phyloP scores from a whole-genome alignment of 164 flowering plant species.

The Litsea cubeba region DNA sequence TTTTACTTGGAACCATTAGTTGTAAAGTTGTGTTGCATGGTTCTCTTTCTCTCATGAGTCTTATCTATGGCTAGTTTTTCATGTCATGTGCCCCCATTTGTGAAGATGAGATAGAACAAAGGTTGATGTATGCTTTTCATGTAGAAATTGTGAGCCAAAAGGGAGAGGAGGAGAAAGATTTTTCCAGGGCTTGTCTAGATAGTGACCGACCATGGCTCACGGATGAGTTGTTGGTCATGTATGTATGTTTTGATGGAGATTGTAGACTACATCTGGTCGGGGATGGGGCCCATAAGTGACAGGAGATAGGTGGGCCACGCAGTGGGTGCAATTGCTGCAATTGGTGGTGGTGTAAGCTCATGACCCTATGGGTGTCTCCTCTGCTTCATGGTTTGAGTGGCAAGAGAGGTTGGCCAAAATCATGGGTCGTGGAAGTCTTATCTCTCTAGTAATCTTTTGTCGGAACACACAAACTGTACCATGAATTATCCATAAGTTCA shows the following conservation, averaged over 20 bases:
- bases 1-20: neutral
- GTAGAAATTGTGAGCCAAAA: conserved; percentile 3
- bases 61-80: neutral
- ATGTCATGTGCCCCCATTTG: conserved; percentile 4
- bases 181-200: neutral
- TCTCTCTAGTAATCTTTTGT: too few relatives aligned
- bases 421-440: too few relatives aligned
- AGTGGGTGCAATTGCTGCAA: too few relatives aligned
- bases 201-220: neutral
- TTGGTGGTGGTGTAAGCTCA: too few relatives aligned
- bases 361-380: too few relatives aligned
- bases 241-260: neutral
- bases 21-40: neutral
- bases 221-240: neutral
- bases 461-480: too few relatives aligned
- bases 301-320: neutral
- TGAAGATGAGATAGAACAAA: neutral
- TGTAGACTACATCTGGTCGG: neutral
- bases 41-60: neutral
- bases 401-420: too few relatives aligned
- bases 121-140: conserved; percentile 2
- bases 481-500: too few relatives aligned
- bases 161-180: neutral
- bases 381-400: too few relatives aligned
- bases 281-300: neutral